Evolutionary conservation across 2,329 filamentous ascomycete genomes (phyloP), one percentile per base, ranked within the genome.

Genomic region (Penicillium nordicum): DNA sequence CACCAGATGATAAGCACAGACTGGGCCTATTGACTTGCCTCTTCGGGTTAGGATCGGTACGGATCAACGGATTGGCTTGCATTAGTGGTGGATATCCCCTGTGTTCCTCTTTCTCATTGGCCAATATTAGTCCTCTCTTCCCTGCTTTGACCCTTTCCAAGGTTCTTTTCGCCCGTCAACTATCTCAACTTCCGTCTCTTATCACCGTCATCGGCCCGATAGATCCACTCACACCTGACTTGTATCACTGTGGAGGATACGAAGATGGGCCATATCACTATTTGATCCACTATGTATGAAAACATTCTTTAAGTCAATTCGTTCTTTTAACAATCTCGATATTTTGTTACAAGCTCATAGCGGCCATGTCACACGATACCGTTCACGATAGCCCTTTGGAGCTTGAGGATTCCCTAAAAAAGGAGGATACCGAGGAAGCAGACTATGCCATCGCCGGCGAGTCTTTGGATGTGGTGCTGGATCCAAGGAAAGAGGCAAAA

Each of bases 401-500:
- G 16, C 48, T 51, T 34, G 65, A 53, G 5, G 37, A 40, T 11
- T 56, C 61, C 38, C 30, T 57, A n/a, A 54, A 57, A 14, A 63
- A 68, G 16, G 53, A 59, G 9, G 46, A 21, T 11, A 50, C 52
- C 11, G 46, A 62, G 9, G 25, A 40, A 21, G 27, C 41, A n/a
- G 51, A 65, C 7, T 62, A 65, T 8, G 37, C 53, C 14, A 47
- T 56, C 2, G 18, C 63, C 11, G 60, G 61, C 8, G 67, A 63
- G 18, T 52, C 60, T 27, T 53, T 63, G 3, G 65, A 71, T 41
- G 57, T 69, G 21, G 60, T 64, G 8, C 63, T 82, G 18, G 79
- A 82, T 57, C 72, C 74, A 1, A 71, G 64, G 21, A 77, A 76
- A 51, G 80, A 82, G 63, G 70, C 66, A 48, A 77, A 73, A 52